Evolutionary conservation across 805 yeast species (phyloP).

Genomic region (Nadsonia fulvescens): DNA sequence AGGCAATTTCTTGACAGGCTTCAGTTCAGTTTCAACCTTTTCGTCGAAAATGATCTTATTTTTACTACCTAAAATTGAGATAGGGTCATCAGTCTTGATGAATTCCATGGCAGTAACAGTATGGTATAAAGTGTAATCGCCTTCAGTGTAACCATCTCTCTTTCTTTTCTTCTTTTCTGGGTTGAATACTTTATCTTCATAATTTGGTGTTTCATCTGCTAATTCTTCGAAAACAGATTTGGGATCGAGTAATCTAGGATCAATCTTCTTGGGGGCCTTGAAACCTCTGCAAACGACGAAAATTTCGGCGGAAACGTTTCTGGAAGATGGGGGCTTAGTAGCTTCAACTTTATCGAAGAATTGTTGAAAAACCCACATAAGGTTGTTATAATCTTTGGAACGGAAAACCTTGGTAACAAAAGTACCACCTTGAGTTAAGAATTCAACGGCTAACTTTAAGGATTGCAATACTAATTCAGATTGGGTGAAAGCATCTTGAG

Average conservation of each 20-base stretch:
- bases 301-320: constrained; percentile 98
- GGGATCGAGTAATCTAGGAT: constrained; percentile 82
- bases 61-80: constrained; percentile 58
- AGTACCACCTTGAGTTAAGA: constrained; percentile 78
- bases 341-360: constrained; percentile 94
- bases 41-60: constrained; percentile 45
- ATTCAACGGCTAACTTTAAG: constrained; percentile 82
- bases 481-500: constrained; percentile 97
- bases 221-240: constrained; percentile 89
- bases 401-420: constrained; percentile 94
- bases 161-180: constrained; percentile 83
- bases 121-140: constrained; percentile 58
- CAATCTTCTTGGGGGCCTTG: constrained; percentile 90
- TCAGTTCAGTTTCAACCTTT: constrained; percentile 51
- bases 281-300: constrained; percentile 92
- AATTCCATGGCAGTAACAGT: constrained; percentile 63
- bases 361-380: constrained; percentile 95
- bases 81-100: constrained; percentile 66
- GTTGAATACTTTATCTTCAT: constrained; percentile 83
- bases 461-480: constrained; percentile 92
- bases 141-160: constrained; percentile 95
- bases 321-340: constrained; percentile 95
- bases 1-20: constrained; percentile 48
- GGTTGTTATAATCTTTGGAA: constrained; percentile 94
- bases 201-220: constrained; percentile 34